These are phyloP conservation scores for Pulicaria dysenterica DNA, from an alignment of 129 eudicot genomes.

Conservation along the genomic window DNA sequence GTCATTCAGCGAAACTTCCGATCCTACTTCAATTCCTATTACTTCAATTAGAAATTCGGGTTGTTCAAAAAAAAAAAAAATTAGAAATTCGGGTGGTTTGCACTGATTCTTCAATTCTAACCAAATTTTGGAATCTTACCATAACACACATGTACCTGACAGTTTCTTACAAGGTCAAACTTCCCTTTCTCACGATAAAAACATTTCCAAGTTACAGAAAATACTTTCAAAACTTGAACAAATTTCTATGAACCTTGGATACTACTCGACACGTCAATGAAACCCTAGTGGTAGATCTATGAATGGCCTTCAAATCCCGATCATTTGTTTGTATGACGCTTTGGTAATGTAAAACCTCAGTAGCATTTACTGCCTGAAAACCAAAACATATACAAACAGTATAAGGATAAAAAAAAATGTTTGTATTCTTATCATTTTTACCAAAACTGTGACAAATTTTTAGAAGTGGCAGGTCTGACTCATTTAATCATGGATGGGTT, in stretches of 20 bases:
- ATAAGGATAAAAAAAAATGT: not conserved
- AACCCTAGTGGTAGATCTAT: constrained; percentile 59
- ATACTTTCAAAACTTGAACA: constrained; percentile 53
- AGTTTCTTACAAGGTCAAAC: not conserved
- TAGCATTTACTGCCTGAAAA: constrained; percentile 68
- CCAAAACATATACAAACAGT: constrained; percentile 8
- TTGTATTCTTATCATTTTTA: not conserved
- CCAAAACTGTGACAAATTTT: not conserved
- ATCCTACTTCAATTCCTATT: too few relatives aligned
- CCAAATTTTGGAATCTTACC: too few relatives aligned
- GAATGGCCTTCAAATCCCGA: constrained; percentile 41
- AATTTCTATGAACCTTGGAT: constrained; percentile 61
- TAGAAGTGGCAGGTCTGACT: not conserved
- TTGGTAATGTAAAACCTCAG: constrained; percentile 17
- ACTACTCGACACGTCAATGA: constrained; percentile 90
- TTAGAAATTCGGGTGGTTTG: too few relatives aligned
- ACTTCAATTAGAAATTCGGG: too few relatives aligned
- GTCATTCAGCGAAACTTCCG: too few relatives aligned
- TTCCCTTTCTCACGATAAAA: not conserved
- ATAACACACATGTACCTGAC: too few relatives aligned
- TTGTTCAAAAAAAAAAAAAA: too few relatives aligned
- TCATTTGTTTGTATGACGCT: constrained; percentile 20
- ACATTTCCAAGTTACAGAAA: constrained; percentile 2
- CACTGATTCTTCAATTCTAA: too few relatives aligned
- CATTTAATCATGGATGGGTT: not conserved